These are phyloP conservation scores for Litsea cubeba DNA, from an alignment of 164 flowering plant species.

Conservation along the genomic window DNA sequence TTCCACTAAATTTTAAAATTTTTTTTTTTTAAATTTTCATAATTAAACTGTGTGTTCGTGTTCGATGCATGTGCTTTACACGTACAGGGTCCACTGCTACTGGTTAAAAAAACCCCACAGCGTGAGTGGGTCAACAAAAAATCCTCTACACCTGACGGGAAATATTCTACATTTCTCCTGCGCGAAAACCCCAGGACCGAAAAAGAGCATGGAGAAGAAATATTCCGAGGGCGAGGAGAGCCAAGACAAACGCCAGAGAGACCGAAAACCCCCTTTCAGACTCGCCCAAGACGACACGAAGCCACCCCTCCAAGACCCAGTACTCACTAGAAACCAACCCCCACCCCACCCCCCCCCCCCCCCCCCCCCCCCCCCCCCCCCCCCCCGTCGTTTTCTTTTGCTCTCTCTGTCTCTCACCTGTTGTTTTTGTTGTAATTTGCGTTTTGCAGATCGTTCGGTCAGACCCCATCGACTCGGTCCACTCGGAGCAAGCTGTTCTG, in stretches of 20 bases:
- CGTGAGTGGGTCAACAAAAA: no score
- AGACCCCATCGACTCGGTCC: constrained; percentile 21
- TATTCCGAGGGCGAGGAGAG: neutral
- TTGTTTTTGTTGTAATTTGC: neutral
- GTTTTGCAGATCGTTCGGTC: constrained; percentile 16
- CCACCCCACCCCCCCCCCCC: constrained; percentile 2
- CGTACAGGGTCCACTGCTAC: no score
- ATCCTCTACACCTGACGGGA: no score
- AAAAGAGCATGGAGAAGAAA: no score
- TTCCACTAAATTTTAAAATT: no score
- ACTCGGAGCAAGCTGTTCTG: constrained; percentile 22
- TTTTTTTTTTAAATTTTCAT: no score
- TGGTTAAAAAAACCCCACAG: no score
- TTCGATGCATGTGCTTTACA: no score
- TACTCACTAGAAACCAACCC: constrained; percentile 21
- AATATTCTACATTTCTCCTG: no score
- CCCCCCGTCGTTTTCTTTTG: neutral
- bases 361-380: constrained; percentile 3
- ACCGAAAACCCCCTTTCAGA: constrained; percentile 38
- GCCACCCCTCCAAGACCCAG: constrained; percentile 61
- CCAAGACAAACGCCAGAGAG: neutral
- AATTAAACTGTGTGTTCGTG: no score
- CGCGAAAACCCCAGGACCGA: no score
- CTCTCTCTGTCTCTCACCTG: neutral
- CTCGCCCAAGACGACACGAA: constrained; percentile 63